phyloP scores from a whole-genome alignment of 352 stramenopile species.

The Phytophthora vignae region DNA sequence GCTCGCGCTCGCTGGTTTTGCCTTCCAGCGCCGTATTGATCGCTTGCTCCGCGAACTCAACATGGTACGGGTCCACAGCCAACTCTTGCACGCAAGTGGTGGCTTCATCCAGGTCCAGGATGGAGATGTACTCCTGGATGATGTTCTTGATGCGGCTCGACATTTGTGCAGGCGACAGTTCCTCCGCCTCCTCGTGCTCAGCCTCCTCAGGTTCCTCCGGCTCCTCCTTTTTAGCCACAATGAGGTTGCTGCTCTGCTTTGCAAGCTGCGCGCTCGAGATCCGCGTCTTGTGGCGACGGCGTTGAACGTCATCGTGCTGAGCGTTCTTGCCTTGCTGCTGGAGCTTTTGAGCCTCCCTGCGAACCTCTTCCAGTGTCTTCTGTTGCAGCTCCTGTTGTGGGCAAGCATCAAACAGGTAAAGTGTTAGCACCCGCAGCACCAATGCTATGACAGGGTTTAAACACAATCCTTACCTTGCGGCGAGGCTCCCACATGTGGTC shows the following conservation, averaged over 20 bases:
- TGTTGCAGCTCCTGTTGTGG: slow-evolving; percentile 80
- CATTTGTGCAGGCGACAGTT: slow-evolving; percentile 53
- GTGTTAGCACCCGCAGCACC: neutral
- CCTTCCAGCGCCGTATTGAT: slow-evolving; percentile 80
- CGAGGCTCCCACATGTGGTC: slow-evolving; percentile 90
- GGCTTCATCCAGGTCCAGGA: slow-evolving; percentile 82
- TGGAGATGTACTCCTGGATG: slow-evolving; percentile 86
- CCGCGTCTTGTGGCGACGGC: slow-evolving; percentile 79
- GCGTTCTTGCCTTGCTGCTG: slow-evolving; percentile 89
- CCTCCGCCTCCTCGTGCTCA: slow-evolving; percentile 27
- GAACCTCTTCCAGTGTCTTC: slow-evolving; percentile 87
- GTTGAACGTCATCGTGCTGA: slow-evolving; percentile 81
- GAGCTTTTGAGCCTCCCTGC: slow-evolving; percentile 82
- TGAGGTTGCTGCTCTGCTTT: slow-evolving; percentile 81
- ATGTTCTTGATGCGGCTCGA: slow-evolving; percentile 88
- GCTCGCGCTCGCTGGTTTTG: slow-evolving; percentile 72
- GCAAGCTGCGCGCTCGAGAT: slow-evolving; percentile 83
- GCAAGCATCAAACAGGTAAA: neutral
- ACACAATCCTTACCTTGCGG: slow-evolving; percentile 53
- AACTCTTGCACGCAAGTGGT: slow-evolving; percentile 77
- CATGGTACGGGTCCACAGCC: slow-evolving; percentile 50
- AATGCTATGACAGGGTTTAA: neutral
- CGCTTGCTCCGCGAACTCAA: slow-evolving; percentile 76
- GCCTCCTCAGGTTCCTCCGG: slow-evolving; percentile 33
- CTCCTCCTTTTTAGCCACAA: slow-evolving; percentile 65